Conservation (phyloP, 345 rosid genomes). For the Gossypium herbaceum region DNA sequence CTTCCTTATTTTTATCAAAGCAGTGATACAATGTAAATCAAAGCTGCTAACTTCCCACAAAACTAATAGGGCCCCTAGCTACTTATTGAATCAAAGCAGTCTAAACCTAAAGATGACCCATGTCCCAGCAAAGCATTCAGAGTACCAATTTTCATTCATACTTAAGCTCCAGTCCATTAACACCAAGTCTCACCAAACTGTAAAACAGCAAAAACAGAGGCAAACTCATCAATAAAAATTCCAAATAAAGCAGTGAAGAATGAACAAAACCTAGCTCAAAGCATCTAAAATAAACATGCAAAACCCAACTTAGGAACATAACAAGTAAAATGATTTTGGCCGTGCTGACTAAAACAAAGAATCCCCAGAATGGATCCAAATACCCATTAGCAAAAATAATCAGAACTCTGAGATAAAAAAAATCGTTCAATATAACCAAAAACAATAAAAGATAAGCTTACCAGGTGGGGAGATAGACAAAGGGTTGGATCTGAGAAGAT, state of each 20-base stretch:
- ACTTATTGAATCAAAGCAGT: constrained; percentile 20
- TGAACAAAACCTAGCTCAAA: constrained; percentile 17
- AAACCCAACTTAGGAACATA: neutral
- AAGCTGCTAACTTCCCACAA: neutral
- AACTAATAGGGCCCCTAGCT: neutral
- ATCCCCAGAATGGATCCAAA: constrained; percentile 15
- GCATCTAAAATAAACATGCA: constrained; percentile 11
- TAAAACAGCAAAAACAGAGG: constrained; percentile 24
- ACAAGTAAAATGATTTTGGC: constrained; percentile 10
- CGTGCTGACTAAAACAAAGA: constrained; percentile 3
- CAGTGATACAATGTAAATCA: neutral
- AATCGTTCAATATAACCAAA: neutral
- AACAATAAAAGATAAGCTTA: constrained; percentile 10
- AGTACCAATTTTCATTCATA: constrained; percentile 36
- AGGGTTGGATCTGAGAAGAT: constrained; percentile 27
- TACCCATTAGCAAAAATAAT: neutral
- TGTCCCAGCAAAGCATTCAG: constrained; percentile 29
- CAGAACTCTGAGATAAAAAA: constrained; percentile 19
- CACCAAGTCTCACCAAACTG: constrained; percentile 35
- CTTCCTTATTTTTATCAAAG: constrained; percentile 11
- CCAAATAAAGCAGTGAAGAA: constrained; percentile 13
- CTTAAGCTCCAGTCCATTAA: constrained; percentile 47
- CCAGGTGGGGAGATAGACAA: constrained; percentile 6
- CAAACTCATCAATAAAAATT: constrained; percentile 19
- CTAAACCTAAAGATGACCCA: constrained; percentile 24